Percentiles rank a stretch among this genome's conserved stretches.
Conservation (phyloP, 2,329 filamentous ascomycete species). For the Exophiala alcalophila region DNA sequence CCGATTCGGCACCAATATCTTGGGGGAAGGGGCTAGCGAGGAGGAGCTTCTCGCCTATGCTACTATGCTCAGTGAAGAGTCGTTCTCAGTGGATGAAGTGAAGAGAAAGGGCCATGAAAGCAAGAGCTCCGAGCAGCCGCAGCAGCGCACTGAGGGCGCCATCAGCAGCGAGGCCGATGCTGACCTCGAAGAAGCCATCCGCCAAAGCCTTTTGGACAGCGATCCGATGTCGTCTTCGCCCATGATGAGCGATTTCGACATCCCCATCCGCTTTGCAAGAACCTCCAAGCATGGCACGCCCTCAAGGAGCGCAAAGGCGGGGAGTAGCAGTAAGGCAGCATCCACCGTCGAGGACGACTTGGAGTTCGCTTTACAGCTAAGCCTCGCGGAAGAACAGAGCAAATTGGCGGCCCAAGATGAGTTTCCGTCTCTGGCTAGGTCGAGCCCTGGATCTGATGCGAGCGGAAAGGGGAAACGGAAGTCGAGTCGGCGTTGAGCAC, state of each 20-base stretch:
- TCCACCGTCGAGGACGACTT: conserved; percentile 53
- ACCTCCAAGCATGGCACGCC: conserved; percentile 29
- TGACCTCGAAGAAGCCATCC: conserved; percentile 62
- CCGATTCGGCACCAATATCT: conserved; percentile 79
- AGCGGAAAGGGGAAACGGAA: conserved; percentile 24
- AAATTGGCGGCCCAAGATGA: conserved; percentile 34
- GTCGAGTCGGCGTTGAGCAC: conserved; percentile 16
- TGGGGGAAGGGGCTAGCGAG: conserved; percentile 55
- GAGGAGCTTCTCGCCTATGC: conserved; percentile 64
- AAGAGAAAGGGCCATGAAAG: conserved; percentile 45
- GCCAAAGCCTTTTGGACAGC: conserved; percentile 47
- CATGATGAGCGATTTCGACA: conserved; percentile 27
- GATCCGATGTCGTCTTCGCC: conserved; percentile 27
- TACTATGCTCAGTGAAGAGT: conserved; percentile 60
- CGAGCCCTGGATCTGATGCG: conserved; percentile 27
- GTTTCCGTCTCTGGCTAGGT: conserved; percentile 34
- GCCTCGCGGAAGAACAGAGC: conserved; percentile 58
- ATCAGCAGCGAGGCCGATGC: conserved; percentile 49
- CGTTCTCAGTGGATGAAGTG: conserved; percentile 49
- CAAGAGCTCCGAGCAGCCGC: conserved; percentile 35
- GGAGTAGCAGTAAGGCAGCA: conserved; percentile 37
- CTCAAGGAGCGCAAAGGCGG: conserved; percentile 27
- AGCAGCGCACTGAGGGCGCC: conserved; percentile 32
- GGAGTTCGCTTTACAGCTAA: conserved; percentile 61
- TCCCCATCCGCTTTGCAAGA: conserved; percentile 40